These are phyloP conservation scores for Cinnamomum chago DNA, from an alignment of 164 flowering plant genomes.

Conservation along the genomic window DNA sequence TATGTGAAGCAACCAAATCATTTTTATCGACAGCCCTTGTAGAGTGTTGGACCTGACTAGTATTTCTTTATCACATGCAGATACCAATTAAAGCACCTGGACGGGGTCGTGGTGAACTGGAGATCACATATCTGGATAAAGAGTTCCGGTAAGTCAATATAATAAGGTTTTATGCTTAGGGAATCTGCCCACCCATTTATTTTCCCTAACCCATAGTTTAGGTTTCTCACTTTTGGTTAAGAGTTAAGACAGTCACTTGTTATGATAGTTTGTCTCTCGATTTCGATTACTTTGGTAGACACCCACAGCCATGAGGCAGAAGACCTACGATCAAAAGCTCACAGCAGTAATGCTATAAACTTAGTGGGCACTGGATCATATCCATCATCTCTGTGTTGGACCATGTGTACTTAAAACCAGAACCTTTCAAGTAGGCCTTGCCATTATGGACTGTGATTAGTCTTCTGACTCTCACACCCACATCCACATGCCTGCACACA, in stretches of 20 bases:
- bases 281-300: not conserved
- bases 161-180: not conserved
- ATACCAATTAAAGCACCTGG: conserved; percentile 87
- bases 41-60: not conserved
- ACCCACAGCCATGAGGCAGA: not conserved
- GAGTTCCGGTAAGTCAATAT: conserved; percentile 59
- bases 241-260: not conserved
- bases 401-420: not conserved
- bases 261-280: not conserved
- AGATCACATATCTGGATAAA: conserved; percentile 81
- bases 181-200: not conserved
- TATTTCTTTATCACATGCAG: conserved; percentile 27
- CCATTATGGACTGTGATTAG: not conserved
- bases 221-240: not conserved
- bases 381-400: not conserved
- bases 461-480: not conserved
- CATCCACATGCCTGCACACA: not conserved
- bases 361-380: not conserved
- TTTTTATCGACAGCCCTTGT: not conserved
- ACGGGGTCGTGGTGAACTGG: conserved; percentile 70
- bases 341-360: not conserved
- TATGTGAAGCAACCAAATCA: not conserved
- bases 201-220: not conserved
- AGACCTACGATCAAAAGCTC: not conserved
- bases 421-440: not conserved